Base-by-base conservation (phyloP, 768 basidiomycete genomes). In the Hygrocybe coccinea region DNA sequence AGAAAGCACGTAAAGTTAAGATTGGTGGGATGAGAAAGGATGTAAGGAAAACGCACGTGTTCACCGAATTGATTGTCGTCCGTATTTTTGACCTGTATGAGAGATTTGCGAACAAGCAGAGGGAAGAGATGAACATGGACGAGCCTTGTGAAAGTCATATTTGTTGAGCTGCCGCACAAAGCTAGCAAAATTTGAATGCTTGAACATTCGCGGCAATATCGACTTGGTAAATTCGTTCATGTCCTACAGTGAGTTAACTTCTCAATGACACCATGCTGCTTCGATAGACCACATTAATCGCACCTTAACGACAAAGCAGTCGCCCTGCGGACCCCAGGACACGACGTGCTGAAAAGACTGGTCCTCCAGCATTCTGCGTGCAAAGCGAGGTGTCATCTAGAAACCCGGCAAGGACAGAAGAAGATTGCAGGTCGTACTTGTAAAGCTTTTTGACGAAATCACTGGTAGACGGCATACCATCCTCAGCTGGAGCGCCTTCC, bases 141-240 rank as follows among this genome's bases (percentile, higher is more conserved):
- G 65, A 35, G 79, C 88, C 77, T 95, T 95, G 78, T 95, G 93
- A 62, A 95, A 95, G 71, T 95, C 93, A 67, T 95, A 95, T 70
- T 95, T 95, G 79, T 95, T 95, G 34, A 95, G 77, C 69, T 95
- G 93, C 9, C 92, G 81, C 5, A 95, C 93, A 66, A 95, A 95
- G 52, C 81, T 83, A 29, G 92, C 92, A 69, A 95, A 95, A 66
- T 95, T 95, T 6, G 89, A 91, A 67, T 95, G 92, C 69, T 95
- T 94, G 83, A 95, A 95, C 78, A 93, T 85, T 36, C 88, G 86
- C 6, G 92, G 92, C 7, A 95, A 80, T 67, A 95, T 88, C 24
- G 77, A 83, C 71, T 91, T 93, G 36, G 93, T 94, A 72, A 95
- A 95, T 64, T 93, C 91, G 72, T 91, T 95, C 89, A 95, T 95